Evolutionary conservation across 768 basidiomycete genomes (phyloP).

Genomic region (Kondoa malvinella): DNA sequence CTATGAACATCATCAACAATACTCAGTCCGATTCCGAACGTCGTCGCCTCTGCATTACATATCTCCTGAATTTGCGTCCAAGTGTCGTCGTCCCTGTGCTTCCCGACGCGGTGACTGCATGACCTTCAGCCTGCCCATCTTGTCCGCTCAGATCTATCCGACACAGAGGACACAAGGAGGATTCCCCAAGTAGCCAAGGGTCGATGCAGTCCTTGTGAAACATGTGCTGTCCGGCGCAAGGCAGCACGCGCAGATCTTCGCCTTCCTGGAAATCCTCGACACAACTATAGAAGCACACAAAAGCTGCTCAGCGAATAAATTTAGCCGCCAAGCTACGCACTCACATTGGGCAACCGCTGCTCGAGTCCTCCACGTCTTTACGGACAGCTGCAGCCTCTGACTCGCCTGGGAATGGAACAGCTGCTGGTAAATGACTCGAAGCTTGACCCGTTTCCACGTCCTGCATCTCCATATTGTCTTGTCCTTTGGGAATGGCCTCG

Average conservation of each 20-base stretch:
- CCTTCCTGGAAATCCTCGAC: slow-evolving; percentile 86
- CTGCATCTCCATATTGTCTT: slow-evolving; percentile 11
- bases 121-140: too few species aligned
- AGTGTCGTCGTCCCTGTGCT: too few species aligned
- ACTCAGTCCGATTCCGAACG: too few species aligned
- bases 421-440: not conserved
- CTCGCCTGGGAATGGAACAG: not conserved
- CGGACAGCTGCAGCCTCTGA: not conserved
- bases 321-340: not conserved
- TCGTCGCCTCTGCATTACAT: too few species aligned
- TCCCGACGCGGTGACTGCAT: too few species aligned
- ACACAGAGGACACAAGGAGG: slow-evolving; percentile 80
- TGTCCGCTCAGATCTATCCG: slow-evolving; percentile 34
- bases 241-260: slow-evolving; percentile 73
- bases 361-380: not conserved
- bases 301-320: not conserved
- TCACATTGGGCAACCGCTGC: not conserved
- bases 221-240: slow-evolving; percentile 75
- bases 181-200: slow-evolving; percentile 67
- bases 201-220: slow-evolving; percentile 49
- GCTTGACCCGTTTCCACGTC: not conserved
- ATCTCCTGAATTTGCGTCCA: too few species aligned
- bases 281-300: slow-evolving; percentile 88
- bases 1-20: too few species aligned
- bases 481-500: not conserved